Evolutionary conservation across 202 grass and related monocot species (phyloP).

Genomic region (Panicum hallii): DNA sequence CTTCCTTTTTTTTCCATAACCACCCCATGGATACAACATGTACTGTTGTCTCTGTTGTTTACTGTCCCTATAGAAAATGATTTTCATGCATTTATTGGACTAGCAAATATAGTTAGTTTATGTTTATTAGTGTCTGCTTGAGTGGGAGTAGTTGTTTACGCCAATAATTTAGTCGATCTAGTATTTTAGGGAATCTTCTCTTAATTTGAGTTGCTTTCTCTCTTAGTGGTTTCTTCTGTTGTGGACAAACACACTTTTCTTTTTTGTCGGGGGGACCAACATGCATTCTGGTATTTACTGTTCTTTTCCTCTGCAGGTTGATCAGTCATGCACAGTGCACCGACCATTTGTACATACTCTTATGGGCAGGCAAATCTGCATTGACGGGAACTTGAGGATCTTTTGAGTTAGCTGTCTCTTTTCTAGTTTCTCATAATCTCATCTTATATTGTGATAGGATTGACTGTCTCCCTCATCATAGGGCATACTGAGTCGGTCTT

Average conservation of each 20-base stretch:
- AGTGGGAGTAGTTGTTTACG: neutral
- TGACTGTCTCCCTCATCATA: conserved; percentile 17
- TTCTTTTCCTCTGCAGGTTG: conserved; percentile 44
- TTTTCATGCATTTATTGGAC: conserved; percentile 24
- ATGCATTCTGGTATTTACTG: neutral
- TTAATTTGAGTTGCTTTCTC: neutral
- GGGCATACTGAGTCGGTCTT: neutral
- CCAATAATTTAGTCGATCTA: neutral
- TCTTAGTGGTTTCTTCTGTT: neutral
- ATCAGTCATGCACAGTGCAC: neutral
- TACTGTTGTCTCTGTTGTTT: neutral
- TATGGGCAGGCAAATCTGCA: conserved; percentile 14
- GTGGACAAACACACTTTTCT: neutral
- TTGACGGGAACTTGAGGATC: conserved; percentile 33
- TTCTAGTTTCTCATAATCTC: neutral
- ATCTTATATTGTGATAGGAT: conserved; percentile 35
- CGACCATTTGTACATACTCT: conserved; percentile 48
- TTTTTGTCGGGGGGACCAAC: too few relatives aligned
- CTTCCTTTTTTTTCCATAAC: neutral
- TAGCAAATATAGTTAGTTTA: neutral
- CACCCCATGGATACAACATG: conserved; percentile 23
- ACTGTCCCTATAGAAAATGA: neutral
- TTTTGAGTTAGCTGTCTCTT: conserved; percentile 28
- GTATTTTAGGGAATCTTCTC: neutral
- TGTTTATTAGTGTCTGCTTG: neutral